Evolutionary conservation across 495 filamentous ascomycete species (phyloP), one percentile per base, ranked within the genome.

Genomic region (Talaromyces borbonicus): DNA sequence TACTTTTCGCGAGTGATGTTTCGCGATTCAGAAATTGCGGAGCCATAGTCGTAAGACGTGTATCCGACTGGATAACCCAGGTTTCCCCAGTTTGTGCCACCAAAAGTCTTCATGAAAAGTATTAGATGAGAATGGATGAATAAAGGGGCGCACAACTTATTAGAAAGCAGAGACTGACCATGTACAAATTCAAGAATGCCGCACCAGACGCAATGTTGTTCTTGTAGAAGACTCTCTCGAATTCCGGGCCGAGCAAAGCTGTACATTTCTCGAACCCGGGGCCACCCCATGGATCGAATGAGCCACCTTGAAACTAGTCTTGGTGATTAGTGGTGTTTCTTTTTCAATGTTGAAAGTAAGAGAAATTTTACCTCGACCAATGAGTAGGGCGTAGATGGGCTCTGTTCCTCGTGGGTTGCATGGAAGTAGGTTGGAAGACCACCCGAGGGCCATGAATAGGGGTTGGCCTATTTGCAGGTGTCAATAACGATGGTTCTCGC

Each of bases 21-120:
- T 6, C 82, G 74, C 35, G 80, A 76, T 57, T 92, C 86, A 2
- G 70, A 68, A 26, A 90, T 84, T 3, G 69, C 67, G 25, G 81
- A 75, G 29, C 74, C 80, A 52, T 85, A 88, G 52, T 88, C 80
- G 52, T 88, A 87, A 2, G 75, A 81, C 2, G 84, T 85, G 54
- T 87, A 88, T 11, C 80, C 81, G 12, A 77, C 79, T 2, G 82
- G 73, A 51, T 84, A 73, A 1, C 84, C 84, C 23, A 90, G 58
- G 52, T 90, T 89, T 9, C 85, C 86, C 86, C 85, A 90, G 59
- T 90, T 92, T 1, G 84, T 85, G n/a, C 82, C 84, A 26, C 84
- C 84, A 35, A 69, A 83, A 1, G 66, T 77, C 78, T 80, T 11
- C 1, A 25, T 12, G 26, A 35, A 16, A 15, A 44, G 12, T 4